Base-by-base conservation (phyloP, 768 basidiomycete species). In the Gymnopilus dilepis region DNA sequence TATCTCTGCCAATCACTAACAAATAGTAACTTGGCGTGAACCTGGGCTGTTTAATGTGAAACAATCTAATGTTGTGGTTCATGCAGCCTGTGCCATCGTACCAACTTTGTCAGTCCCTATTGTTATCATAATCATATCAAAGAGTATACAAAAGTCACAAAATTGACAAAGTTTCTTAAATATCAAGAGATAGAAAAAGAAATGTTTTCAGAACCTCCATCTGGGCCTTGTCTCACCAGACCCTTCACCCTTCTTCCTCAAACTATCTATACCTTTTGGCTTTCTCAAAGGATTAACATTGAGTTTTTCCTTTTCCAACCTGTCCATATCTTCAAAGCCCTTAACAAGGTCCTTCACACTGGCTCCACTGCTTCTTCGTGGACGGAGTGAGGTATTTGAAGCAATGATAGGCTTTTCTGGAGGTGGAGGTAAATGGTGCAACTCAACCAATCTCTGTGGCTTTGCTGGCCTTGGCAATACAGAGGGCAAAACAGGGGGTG, bases 321-420 rank as follows among this genome's bases (percentile, higher is more conserved):
- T 70, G 50, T 67, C 68, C 69, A 79, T 73, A 21, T 78, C 76
- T 65, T 92, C 90, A 67, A 86, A 93, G 30, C 77, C 82, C 70
- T 74, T 80, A 54, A 92, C 84, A 56, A 93, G 71, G 54, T 92
- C 90, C 73, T 83, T 90, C 59, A 93, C 91, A 66, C 89, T 91
- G 53, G 82, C 80, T 13, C 83, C 84, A 67, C 91, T 90, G 60
- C 84, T 86, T 67, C 86, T 77, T 59, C 90, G 76, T n/a, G 76
- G 77, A 47, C 76, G 72, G 0, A 69, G 63, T 9, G 62, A 58
- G n/a, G 22, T 19, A 17, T 31, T 51, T 26, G 48, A 47, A 2
- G 28, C 28, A 17, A 59, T 54, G 11, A 60, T 63, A 21, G 68
- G 54, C 41, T 65, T 62, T 17, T 67, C 63, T 17, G 68, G 68